Conservation (phyloP, 495 filamentous ascomycete genomes). For the Penicillium herquei region DNA sequence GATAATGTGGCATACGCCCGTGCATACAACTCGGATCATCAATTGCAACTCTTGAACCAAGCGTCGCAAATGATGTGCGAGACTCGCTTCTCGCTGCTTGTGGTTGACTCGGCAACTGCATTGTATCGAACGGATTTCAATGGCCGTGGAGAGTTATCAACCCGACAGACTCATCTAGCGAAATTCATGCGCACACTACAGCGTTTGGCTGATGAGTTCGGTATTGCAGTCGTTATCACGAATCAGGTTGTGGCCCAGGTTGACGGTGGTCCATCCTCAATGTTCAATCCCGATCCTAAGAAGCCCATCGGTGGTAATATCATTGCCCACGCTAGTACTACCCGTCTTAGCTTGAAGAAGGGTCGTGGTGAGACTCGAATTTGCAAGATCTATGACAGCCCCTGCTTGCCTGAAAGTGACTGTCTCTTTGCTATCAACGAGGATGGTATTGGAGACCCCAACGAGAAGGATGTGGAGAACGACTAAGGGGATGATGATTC, state of each 20-base stretch:
- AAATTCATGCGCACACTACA: slow-evolving; percentile 97
- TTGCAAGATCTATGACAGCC: slow-evolving; percentile 98
- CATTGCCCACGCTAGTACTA: slow-evolving; percentile 95
- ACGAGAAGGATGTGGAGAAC: slow-evolving; percentile 92
- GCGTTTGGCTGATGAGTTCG: slow-evolving; percentile 93
- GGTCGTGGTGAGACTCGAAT: slow-evolving; percentile 92
- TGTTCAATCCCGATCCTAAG: slow-evolving; percentile 99
- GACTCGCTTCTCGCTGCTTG: slow-evolving; percentile 90
- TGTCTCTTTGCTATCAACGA: slow-evolving; percentile 96
- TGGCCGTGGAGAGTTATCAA: slow-evolving; percentile 88
- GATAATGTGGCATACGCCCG: slow-evolving; percentile 98
- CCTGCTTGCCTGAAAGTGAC: slow-evolving; percentile 93
- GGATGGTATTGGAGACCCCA: slow-evolving; percentile 94
- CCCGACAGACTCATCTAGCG: slow-evolving; percentile 86
- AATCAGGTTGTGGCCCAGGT: slow-evolving; percentile 99
- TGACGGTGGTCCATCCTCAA: slow-evolving; percentile 88
- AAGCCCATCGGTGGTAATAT: slow-evolving; percentile 99
- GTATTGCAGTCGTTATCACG: slow-evolving; percentile 97
- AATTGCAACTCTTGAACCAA: slow-evolving; percentile 90
- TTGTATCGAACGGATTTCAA: slow-evolving; percentile 95
- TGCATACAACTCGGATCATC: slow-evolving; percentile 97
- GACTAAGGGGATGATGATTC: slow-evolving; percentile 34
- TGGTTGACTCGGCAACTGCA: slow-evolving; percentile 93
- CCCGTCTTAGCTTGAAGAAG: slow-evolving; percentile 86
- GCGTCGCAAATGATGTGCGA: slow-evolving; percentile 99